Evolutionary conservation across 1,139 yeast genomes (phyloP), one percentile per base, ranked within the genome.

Genomic region (Blastobotrys illinoisensis): DNA sequence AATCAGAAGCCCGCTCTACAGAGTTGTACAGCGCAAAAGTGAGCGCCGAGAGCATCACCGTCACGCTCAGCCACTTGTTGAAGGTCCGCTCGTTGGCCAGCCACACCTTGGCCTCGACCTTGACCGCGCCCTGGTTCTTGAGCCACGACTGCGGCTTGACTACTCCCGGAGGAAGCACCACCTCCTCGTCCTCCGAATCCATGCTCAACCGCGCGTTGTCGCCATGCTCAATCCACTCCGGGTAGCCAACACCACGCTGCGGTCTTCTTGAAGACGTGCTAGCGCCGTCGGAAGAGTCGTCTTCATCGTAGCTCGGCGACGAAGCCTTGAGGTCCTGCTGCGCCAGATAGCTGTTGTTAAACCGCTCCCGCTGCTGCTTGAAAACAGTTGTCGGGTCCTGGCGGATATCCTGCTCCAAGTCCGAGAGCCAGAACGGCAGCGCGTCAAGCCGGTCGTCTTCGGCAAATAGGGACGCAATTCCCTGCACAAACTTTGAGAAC

Each of bases 41-140:
- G 65, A 93, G 75, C 0, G 93, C 85, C n/a, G 96, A 83, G 60
- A 93, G 77, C 66, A 93, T 75, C 0, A 95, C 83, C n/a, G 96
- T 87, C 9, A 91, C 93, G 65, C 87, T 93, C 61, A 93, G 78
- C 99, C 99, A 93, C 71, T 95, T 82, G 76, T 88, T 86, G 73
- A 91, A 91, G 1, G 99, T 93, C 72, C 99, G 86, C 74, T 93
- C 99, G 68, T 93, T 93, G 36, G 99, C 99, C 59, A 93, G 77
- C 98, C 99, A 93, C 44, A 93, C 99, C 70, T 93, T 93, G 36
- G 98, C 95, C 74, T 93, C 99, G 55, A 93, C 90, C 71, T 87
- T 90, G 56, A 90, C 81, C 1, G 97, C 95, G 5, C 97, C 97
- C 43, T 93, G 84, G 68, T 90, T 90, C 67, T 91, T 88, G 65